These are phyloP conservation scores for Kandelia obovata DNA, from an alignment of 345 rosid genomes.

Conservation along the genomic window DNA sequence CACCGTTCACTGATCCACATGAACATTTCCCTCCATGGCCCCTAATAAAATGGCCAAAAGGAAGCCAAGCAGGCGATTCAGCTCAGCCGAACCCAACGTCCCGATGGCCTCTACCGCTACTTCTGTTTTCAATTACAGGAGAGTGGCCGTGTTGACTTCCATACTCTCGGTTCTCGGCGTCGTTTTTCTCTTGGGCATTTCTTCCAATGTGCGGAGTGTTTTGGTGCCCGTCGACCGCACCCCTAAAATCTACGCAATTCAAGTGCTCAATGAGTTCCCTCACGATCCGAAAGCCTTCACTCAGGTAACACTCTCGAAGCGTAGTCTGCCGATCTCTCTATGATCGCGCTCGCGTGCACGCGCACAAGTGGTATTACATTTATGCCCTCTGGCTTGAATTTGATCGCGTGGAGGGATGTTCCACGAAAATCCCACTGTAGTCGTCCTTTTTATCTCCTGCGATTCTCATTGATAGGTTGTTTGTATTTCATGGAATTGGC, in stretches of 20 bases:
- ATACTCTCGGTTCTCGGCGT: conserved; percentile 6
- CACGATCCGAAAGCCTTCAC: conserved; percentile 35
- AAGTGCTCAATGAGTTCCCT: conserved; percentile 26
- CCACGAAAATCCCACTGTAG: no score
- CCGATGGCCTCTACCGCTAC: conserved; percentile 29
- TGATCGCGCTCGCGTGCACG: background rate
- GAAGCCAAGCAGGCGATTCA: conserved; percentile 34
- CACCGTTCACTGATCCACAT: background rate
- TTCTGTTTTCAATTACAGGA: conserved; percentile 30
- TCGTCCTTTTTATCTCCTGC: no score
- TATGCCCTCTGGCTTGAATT: background rate
- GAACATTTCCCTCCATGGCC: conserved; percentile 30
- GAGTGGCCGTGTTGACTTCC: conserved; percentile 29
- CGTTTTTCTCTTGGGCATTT: conserved; percentile 14
- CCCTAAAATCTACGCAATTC: conserved; percentile 11
- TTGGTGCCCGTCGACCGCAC: conserved; percentile 1
- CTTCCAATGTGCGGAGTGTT: conserved; percentile 8
- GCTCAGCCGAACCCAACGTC: conserved; percentile 5
- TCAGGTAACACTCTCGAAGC: conserved; percentile 8
- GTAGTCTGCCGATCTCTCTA: background rate
- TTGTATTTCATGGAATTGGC: no score
- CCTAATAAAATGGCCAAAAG: conserved; percentile 30
- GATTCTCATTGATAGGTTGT: background rate
- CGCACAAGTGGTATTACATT: no score
- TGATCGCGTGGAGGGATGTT: background rate